Evolutionary conservation across 1,284 basidiomycete genomes (phyloP), one percentile per base, ranked within the genome.

Genomic region (Pholiota adiposa): DNA sequence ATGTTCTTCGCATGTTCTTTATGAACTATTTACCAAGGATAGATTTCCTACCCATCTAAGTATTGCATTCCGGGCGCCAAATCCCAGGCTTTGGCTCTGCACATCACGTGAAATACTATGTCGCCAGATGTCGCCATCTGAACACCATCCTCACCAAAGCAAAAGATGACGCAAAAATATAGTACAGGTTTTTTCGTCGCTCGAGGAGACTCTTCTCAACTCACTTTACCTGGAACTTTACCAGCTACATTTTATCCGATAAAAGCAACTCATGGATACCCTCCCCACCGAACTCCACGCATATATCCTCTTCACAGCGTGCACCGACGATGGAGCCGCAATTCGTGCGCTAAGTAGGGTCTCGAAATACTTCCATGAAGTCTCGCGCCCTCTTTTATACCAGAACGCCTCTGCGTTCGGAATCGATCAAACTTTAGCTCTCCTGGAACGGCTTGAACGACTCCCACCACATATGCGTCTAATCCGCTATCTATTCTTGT

Each of bases 241-340:
- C n/a, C n/a, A n/a, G n/a, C n/a, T 19, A n/a, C 18, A 19, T 27
- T n/a, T 11, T 11, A 40, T 19, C 12, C 34, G 4, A 1, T 23
- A 50, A 43, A 51, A 19, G 12, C 36, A 12, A 21, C 16, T 63
- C 51, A 77, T 79, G 73, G 61, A 76, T 34, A 54, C 58, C 36
- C 72, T 73, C 50, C 79, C 79, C 3, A 68, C 73, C 34, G 79
- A 81, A 65, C 66, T 81, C 25, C 74, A 76, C 55, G 72, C 75
- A 1, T 73, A 76, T 54, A 79, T 81, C 55, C 75, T 71, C 58
- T 66, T 75, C 44, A 59, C 75, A 0, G 75, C 74, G 9, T 79
- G 78, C 61, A 61, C 65, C 11, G 75, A 77, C 57, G 73, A 75
- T 50, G 77, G 75, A 0, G 36, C 51, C 23, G 75, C 76, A 0